Percentiles rank a stretch among this genome's conserved stretches.
Conservation (phyloP, 192 early-diverging fungal genomes). For the Mortierella claussenii region DNA sequence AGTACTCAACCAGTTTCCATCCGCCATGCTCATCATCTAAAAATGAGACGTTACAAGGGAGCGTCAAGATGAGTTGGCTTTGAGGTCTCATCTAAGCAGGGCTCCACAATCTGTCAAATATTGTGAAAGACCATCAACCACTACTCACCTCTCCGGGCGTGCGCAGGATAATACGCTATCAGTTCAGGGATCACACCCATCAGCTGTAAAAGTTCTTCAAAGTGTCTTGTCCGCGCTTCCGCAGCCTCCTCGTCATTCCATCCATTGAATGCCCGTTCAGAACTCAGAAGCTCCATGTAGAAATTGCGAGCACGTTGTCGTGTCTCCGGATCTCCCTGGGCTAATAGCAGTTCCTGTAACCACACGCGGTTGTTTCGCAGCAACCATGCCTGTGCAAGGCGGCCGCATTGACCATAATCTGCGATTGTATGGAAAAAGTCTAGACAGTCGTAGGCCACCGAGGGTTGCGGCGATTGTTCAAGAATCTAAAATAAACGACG, state of each 20-base stretch:
- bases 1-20: conserved; percentile 43
- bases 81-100: no score
- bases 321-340: conserved; percentile 28
- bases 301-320: conserved; percentile 31
- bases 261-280: conserved; percentile 47
- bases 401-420: conserved; percentile 43
- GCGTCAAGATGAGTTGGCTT: no score
- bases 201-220: conserved; percentile 20
- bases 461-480: conserved; percentile 31
- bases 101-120: neutral
- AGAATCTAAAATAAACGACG: conserved; percentile 31
- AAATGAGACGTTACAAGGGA: no score
- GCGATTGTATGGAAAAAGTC: conserved; percentile 44
- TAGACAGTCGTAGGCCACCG: conserved; percentile 32
- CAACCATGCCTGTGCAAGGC: conserved; percentile 29
- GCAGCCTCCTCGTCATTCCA: conserved; percentile 40
- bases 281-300: conserved; percentile 46
- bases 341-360: conserved; percentile 35
- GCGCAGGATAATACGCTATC: conserved; percentile 16
- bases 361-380: conserved; percentile 21
- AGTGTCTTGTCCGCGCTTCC: conserved; percentile 10
- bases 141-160: conserved; percentile 23
- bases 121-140: neutral
- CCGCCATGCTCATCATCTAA: conserved; percentile 39
- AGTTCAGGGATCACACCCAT: conserved; percentile 22